Conservation (phyloP, 345 rosid genomes). For the Raphanus raphanistrum region DNA sequence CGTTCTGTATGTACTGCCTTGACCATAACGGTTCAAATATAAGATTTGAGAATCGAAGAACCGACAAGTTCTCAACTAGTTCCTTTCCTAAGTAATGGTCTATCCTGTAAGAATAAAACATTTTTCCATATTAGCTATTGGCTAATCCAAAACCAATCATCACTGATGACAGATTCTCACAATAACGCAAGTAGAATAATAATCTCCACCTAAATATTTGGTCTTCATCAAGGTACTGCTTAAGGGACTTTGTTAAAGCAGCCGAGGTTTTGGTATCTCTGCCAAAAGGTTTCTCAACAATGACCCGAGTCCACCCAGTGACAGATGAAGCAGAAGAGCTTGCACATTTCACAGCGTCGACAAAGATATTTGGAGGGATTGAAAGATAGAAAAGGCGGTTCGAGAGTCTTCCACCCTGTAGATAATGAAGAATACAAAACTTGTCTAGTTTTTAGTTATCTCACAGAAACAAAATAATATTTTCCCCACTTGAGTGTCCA, state of each 20-base stretch:
- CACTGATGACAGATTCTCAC: background rate
- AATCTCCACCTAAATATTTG: constrained; percentile 99
- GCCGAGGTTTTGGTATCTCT: constrained; percentile 93
- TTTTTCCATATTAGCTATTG: constrained; percentile 1
- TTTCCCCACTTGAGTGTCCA: background rate
- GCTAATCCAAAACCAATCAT: background rate
- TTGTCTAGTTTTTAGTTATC: background rate
- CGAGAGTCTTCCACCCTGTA: constrained; percentile 73
- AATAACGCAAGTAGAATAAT: too few relatives aligned
- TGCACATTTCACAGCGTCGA: constrained; percentile 88
- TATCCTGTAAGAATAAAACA: constrained; percentile 59
- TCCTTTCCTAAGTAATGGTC: constrained; percentile 99
- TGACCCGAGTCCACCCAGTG: constrained; percentile 96
- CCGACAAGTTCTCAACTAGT: constrained; percentile 93
- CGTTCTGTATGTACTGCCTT: constrained; percentile 89
- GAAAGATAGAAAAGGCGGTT: constrained; percentile 94
- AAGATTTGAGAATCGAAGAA: constrained; percentile 96
- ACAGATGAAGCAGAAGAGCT: constrained; percentile 85
- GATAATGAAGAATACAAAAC: background rate
- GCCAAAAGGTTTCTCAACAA: constrained; percentile 99
- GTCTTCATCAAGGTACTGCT: constrained; percentile 80
- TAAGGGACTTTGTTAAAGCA: constrained; percentile 80
- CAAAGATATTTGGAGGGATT: constrained; percentile 92
- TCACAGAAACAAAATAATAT: background rate
- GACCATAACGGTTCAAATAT: constrained; percentile 97